Base-by-base conservation (phyloP, 78 protist species). In the Dictyostelium intermedium region DNA sequence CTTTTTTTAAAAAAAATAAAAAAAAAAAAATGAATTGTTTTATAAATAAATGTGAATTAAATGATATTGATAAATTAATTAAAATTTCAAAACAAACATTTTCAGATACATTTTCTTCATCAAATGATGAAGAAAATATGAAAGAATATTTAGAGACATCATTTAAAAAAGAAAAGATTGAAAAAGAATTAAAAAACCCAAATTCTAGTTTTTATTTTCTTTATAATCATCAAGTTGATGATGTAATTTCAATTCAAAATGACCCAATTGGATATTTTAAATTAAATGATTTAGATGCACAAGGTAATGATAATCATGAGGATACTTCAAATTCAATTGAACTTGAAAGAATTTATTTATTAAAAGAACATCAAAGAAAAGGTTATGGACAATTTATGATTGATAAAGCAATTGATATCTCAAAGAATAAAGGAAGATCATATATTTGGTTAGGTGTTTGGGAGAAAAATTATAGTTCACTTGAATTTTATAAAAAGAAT, bases 361-460 rank as follows among this genome's bases (percentile, higher is more conserved):
- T 41, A 13, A 78, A 78, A 78, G 32, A 41, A 43, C 47, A 78
- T 45, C 53, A 39, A 18, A 50, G 30, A 20, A 78, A 78, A 78
- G 45, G 83, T 1, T 37, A 25, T 25, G 83, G 83, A 18, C 83
- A 78, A 25, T 20, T 10, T 23, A 27, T 78, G 61, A 10, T 37
- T 7, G 45, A 78, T 13, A 78, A 78, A 37, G 83, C 83, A n/a
- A n/a, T 78, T 5, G 66, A 78, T n/a, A 43, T 78, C 8, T 27
- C 83, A 11, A 78, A 43, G 47, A 37, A 78, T n/a, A 35, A 43
- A 43, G 4, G 23, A n/a, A 43, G 25, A 43, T 37, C 50, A n/a
- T 41, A 78, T 43, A n/a, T 78, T 8, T 78, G 83, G 83, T 25
- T 78, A 20, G 83, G 83, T 0, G 83, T 78, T 20, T 78, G 83